phyloP scores from a whole-genome alignment of 192 early-diverging fungal genomes.

The Dispira simplex region DNA sequence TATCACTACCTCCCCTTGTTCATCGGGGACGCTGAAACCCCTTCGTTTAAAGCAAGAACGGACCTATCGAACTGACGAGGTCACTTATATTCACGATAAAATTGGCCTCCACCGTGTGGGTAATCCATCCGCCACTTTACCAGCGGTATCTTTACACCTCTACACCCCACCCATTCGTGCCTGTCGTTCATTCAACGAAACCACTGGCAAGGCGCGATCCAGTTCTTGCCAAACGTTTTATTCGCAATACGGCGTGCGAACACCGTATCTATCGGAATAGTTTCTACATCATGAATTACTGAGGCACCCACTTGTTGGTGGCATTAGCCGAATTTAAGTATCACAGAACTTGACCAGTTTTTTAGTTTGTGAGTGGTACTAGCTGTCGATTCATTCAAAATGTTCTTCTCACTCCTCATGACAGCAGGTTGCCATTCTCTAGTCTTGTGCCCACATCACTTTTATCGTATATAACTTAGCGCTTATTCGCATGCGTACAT shows the following conservation, averaged over 20 bases:
- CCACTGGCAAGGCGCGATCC: slow-evolving; percentile 29
- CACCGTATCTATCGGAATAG: neutral
- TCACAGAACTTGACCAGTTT: no score
- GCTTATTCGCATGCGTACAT: no score
- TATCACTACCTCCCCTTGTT: neutral
- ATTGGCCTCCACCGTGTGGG: slow-evolving; percentile 75
- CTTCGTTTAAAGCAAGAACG: slow-evolving; percentile 29
- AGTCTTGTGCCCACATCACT: no score
- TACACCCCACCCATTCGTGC: slow-evolving; percentile 77
- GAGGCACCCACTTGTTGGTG: no score
- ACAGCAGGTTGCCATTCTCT: no score
- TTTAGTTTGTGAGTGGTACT: no score
- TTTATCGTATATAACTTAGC: no score
- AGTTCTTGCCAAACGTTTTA: slow-evolving; percentile 5
- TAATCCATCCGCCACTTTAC: slow-evolving; percentile 35
- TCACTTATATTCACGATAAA: slow-evolving; percentile 82
- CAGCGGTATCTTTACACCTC: slow-evolving; percentile 75
- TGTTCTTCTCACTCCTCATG: no score
- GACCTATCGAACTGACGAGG: slow-evolving; percentile 35
- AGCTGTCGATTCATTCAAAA: no score
- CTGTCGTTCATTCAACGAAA: slow-evolving; percentile 73
- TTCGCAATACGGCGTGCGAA: slow-evolving; percentile 7
- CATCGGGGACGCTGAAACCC: slow-evolving; percentile 13
- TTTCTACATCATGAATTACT: no score
- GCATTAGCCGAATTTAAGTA: no score